Evolutionary conservation across 1,284 basidiomycete species (phyloP), one percentile per base, ranked within the genome.

Genomic region (Trichosporon sp.): DNA sequence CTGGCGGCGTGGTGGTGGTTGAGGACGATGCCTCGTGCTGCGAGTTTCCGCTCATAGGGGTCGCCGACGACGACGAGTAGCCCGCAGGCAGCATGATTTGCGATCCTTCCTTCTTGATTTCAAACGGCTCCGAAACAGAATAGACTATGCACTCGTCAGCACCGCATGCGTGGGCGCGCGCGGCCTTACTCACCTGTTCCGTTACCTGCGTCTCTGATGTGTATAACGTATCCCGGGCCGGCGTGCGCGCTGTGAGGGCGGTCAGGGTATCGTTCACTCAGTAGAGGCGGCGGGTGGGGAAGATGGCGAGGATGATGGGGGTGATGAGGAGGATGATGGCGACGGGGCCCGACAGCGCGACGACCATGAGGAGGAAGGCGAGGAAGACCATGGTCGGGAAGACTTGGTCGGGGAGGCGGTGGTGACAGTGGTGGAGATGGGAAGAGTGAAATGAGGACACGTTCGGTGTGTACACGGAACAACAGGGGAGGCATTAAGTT

Each of bases 41-140:
- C 21, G 47, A 25, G 18, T 31, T 32, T 2, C 21, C 29, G 29
- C 56, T 23, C 6, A 18, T 15, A 0, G 18, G 27, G 15, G 27
- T 9, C 0, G 53, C 29, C 15, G 56, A 60, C 1, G 29, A 32
- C 15, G 56, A 60, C 18, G 56, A 60, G 25, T 35, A 64, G 11
- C 66, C 68, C 3, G 58, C 35, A 1, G 70, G 70, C 13, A 68
- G 15, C 9, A 67, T n/a, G 13, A 58, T 58, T n/a, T 38, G n/a
- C 23, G 35, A 34, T 38, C 70, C 70, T 42, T 63, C 38, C 32
- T 62, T 53, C 64, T 64, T 65, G 68, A 72, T 69, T 62, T 72
- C 70, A 42, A 72, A 72, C 38, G 53, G 35, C 64, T 69, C 53
- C 11, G 68, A 69, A 11, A 47, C 56, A 1, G 70, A 35, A 34